Conservation (phyloP, 2,329 filamentous ascomycete species). For the Paraphaeosphaeria minitans region DNA sequence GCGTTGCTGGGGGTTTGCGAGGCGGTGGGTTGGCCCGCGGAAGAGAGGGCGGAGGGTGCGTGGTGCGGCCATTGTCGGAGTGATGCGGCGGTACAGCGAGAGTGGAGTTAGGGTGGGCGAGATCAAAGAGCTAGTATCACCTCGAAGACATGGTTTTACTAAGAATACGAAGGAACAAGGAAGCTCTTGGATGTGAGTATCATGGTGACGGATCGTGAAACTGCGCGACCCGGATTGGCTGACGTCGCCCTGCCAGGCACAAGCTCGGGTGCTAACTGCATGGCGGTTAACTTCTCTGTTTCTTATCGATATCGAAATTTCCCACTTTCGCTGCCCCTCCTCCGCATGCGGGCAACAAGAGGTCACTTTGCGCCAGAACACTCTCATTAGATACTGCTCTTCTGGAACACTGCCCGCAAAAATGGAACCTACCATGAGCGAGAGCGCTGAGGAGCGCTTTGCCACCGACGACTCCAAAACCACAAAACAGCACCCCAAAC, state of each 20-base stretch:
- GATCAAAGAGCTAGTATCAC: conserved; percentile 17
- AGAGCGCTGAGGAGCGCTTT: conserved; percentile 26
- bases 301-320: conserved; percentile 28
- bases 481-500: conserved; percentile 41
- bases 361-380: conserved; percentile 4
- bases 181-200: neutral
- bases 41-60: conserved; percentile 48
- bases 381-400: neutral
- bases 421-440: conserved; percentile 26
- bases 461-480: conserved; percentile 41
- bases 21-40: conserved; percentile 20
- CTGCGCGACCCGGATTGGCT: conserved; percentile 24
- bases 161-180: neutral
- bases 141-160: conserved; percentile 20
- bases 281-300: conserved; percentile 8
- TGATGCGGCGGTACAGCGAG: neutral
- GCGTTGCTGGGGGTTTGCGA: conserved; percentile 24
- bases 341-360: conserved; percentile 13
- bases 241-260: conserved; percentile 29
- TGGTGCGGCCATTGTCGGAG: conserved; percentile 30
- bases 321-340: conserved; percentile 10
- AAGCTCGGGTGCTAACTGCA: conserved; percentile 12
- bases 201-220: conserved; percentile 22
- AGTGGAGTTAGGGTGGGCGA: neutral
- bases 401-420: neutral